These are phyloP conservation scores for Exserohilum rostratum DNA, from an alignment of 2,329 filamentous ascomycete species.

Conservation along the genomic window DNA sequence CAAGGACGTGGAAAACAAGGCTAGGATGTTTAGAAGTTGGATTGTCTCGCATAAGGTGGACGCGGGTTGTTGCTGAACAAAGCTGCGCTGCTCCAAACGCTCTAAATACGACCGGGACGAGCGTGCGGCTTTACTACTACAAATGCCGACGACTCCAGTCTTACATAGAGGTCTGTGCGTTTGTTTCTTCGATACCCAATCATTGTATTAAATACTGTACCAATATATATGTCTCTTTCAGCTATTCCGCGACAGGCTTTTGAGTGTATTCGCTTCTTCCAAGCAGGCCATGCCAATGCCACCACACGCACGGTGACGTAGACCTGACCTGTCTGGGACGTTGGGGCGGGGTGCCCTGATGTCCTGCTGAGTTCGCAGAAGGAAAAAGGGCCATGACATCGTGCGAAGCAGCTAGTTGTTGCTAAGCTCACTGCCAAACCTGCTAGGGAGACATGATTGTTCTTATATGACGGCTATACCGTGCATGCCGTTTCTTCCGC, in stretches of 20 bases:
- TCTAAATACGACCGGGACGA: too few species aligned
- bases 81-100: not conserved
- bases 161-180: not conserved
- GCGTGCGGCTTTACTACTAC: too few species aligned
- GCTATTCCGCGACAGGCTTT: not conserved
- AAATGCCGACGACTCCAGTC: too few species aligned
- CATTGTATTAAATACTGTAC: not conserved
- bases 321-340: not conserved
- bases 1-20: slow-evolving; percentile 16
- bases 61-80: not conserved
- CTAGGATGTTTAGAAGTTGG: slow-evolving; percentile 28
- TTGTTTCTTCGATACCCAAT: not conserved
- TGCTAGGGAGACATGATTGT: not conserved
- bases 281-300: not conserved
- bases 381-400: not conserved
- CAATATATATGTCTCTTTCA: not conserved
- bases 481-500: not conserved
- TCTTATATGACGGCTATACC: not conserved
- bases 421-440: not conserved
- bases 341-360: not conserved
- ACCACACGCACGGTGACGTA: not conserved
- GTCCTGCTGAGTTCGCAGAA: not conserved
- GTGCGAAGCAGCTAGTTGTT: not conserved
- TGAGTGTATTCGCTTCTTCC: not conserved
- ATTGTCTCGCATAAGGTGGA: slow-evolving; percentile 12